Base-by-base conservation (phyloP, 495 filamentous ascomycete genomes). In the Lasiosphaeria hispida region DNA sequence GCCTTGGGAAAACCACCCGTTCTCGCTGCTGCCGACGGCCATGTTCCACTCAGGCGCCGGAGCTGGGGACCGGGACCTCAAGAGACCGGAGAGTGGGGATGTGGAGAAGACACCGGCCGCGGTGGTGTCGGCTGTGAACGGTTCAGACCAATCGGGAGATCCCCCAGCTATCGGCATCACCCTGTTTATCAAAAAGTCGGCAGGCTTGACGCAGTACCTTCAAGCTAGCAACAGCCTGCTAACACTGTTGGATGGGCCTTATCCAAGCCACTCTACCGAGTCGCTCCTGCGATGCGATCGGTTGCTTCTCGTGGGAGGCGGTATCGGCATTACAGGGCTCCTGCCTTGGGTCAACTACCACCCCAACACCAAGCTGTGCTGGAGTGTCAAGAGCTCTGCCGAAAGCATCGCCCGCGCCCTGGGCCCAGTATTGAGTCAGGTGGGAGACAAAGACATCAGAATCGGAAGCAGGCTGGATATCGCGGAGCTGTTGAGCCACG, bases 1-100 rank as follows among this genome's bases (percentile, higher is more conserved):
- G 9, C 63, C 68, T 0, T 81, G 78, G 78, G 76, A 80, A 61
- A 81, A 76, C 47, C 78, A 81, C 56, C 78, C 77, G 1, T 81
- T 80, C 53, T 79, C 75, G 2, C 54, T 77, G 0, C 19, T 70
- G 0, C 64, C 71, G 15, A 73, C 68, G 13, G 48, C 65, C 9
- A 45, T 69, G 55, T 53, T 72, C 9, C 49, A 18, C 6, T n/a
- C n/a, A n/a, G n/a, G n/a, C n/a, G n/a, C n/a, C n/a, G n/a, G n/a
- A n/a, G n/a, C n/a, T n/a, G n/a, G n/a, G n/a, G n/a, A n/a, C n/a
- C n/a, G n/a, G n/a, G n/a, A n/a, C n/a, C n/a, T n/a, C n/a, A n/a
- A 14, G 17, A 14, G 7, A 30, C 3, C 4, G 4, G 45, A 19
- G 14, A 5, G 44, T n/a, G 34, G 38, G 19, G 41, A 4, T n/a